Evolutionary conservation across 441 rosid genomes (phyloP).

Genomic region (Lepidium campestre): DNA sequence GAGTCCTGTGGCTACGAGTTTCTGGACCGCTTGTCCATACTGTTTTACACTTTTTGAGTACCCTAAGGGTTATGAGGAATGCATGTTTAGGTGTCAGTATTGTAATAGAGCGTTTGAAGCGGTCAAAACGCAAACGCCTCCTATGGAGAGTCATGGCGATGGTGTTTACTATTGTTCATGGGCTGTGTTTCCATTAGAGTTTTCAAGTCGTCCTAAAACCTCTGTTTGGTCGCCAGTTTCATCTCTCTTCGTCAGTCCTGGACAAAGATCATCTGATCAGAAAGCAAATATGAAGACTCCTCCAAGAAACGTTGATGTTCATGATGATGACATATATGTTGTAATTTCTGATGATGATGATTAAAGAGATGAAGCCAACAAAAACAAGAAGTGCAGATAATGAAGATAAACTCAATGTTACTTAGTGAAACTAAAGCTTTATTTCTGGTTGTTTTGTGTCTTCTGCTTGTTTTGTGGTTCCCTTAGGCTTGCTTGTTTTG

Average conservation of each 20-base stretch:
- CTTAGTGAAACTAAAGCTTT: slow-evolving; percentile 34
- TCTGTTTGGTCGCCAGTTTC: slow-evolving; percentile 65
- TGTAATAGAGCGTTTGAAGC: slow-evolving; percentile 71
- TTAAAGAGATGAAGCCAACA: slow-evolving; percentile 6
- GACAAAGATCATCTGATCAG: slow-evolving; percentile 9
- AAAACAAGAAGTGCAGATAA: slow-evolving; percentile 34
- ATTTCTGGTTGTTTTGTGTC: background rate
- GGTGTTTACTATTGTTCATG: slow-evolving; percentile 55
- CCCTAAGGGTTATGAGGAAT: slow-evolving; percentile 56
- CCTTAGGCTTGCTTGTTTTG: background rate
- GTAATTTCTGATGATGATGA: slow-evolving; percentile 46
- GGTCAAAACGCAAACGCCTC: slow-evolving; percentile 51
- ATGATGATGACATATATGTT: slow-evolving; percentile 39
- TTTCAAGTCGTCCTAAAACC: slow-evolving; percentile 26
- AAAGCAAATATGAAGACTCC: background rate
- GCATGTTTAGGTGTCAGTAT: slow-evolving; percentile 57
- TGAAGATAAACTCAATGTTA: slow-evolving; percentile 69
- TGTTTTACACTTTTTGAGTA: slow-evolving; percentile 66
- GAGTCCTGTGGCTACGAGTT: slow-evolving; percentile 29
- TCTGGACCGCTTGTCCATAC: slow-evolving; percentile 85
- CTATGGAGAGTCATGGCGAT: slow-evolving; percentile 32
- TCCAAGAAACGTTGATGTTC: slow-evolving; percentile 29
- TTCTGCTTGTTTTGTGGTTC: slow-evolving; percentile 9
- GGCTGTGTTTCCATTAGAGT: slow-evolving; percentile 59
- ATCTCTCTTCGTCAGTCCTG: slow-evolving; percentile 43